phyloP scores from a whole-genome alignment of 2,329 filamentous ascomycete genomes.

The Phialemonium atrogriseum region DNA sequence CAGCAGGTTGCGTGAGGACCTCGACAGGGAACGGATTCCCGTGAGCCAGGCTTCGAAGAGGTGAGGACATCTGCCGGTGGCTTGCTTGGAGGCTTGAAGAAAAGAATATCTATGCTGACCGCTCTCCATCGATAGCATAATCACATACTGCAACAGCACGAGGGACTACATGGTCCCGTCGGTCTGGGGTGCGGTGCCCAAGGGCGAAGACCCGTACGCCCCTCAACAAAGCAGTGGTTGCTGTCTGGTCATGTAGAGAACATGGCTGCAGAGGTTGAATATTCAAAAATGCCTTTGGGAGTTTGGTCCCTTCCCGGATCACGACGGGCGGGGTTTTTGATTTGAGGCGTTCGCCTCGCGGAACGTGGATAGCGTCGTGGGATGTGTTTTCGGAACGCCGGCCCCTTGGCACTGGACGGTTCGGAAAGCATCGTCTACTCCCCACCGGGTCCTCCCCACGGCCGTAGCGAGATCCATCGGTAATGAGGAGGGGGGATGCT shows the following conservation, averaged over 20 bases:
- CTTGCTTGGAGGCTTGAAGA: too few relatives aligned
- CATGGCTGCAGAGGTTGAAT: too few relatives aligned
- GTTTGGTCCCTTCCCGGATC: too few relatives aligned
- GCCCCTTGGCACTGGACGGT: too few relatives aligned
- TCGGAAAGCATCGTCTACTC: too few relatives aligned
- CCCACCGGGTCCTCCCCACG: too few relatives aligned
- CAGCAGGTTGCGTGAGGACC: conserved; percentile 87
- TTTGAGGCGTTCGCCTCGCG: too few relatives aligned
- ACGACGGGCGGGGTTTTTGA: too few relatives aligned
- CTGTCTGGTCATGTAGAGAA: conserved; percentile 81
- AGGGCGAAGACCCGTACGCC: conserved; percentile 96
- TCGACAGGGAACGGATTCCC: conserved; percentile 90
- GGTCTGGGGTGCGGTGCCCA: conserved; percentile 90
- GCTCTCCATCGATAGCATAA: conserved; percentile 56
- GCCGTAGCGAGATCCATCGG: too few relatives aligned
- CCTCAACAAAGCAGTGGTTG: conserved; percentile 88
- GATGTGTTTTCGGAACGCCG: too few relatives aligned
- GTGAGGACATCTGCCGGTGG: conserved; percentile 46
- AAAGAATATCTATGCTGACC: conserved; percentile 1
- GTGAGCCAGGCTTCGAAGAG: conserved; percentile 88
- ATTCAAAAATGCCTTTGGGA: too few relatives aligned
- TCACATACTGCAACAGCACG: conserved; percentile 95
- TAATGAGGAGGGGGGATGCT: conserved; percentile 8
- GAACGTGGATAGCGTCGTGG: too few relatives aligned
- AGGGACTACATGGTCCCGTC: conserved; percentile 99